Percentiles rank a stretch among this genome's conserved stretches.
These are phyloP conservation scores for Hordeum vulgare DNA, from an alignment of 176 grass and related monocot species.

Conservation along the genomic window MorexV3_pseudomolecules_assembly NC_058522.1:555655617-555656116, in stretches of 20 bases:
- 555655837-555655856: neutral
- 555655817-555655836: neutral
- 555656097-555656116: neutral
- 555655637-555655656: neutral
- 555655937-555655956: neutral
- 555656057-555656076: neutral
- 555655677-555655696: neutral
- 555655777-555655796: neutral
- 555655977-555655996: neutral
- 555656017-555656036: constrained; percentile 28
- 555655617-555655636: neutral
- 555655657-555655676: neutral
- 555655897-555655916: neutral
- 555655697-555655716: neutral
- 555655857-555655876: neutral
- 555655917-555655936: neutral
- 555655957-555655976: neutral
- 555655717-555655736: neutral
- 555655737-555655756: neutral
- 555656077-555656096: constrained; percentile 33
- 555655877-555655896: no score
- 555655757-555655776: neutral
- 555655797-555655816: neutral
- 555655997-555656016: neutral
- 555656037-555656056: neutral